Evolutionary conservation across 331 rosid genomes (phyloP).

Genomic region (Erythrophleum ivorense): DNA sequence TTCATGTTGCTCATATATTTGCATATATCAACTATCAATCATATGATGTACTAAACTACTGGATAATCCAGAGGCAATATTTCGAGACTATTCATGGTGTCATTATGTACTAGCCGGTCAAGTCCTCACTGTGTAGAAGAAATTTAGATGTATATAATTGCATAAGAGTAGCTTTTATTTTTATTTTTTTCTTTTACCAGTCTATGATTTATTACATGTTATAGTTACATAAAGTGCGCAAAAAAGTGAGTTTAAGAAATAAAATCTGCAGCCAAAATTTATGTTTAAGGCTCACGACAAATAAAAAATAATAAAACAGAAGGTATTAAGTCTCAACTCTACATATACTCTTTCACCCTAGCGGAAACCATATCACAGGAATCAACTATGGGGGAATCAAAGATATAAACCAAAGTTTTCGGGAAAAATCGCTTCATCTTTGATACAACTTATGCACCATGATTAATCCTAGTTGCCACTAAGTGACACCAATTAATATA

Average conservation of each 20-base stretch:
- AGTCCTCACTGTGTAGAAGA: not conserved
- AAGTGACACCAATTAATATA: not conserved
- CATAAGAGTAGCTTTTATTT: not conserved
- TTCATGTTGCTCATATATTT: not conserved
- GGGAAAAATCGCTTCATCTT: not conserved
- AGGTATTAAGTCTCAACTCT: not conserved
- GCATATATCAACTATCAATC: not conserved
- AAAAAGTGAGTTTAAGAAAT: not conserved
- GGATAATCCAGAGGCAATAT: not conserved
- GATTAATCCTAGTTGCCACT: not conserved
- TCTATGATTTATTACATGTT: not conserved
- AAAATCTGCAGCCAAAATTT: not conserved
- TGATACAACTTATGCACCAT: not conserved
- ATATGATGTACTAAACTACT: conserved; percentile 1
- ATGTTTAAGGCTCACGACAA: not conserved
- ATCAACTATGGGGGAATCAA: not conserved
- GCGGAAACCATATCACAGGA: not conserved
- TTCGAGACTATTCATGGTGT: not conserved
- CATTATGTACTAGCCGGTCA: not conserved
- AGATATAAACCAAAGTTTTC: not conserved
- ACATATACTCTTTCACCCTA: not conserved
- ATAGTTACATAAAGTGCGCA: not conserved
- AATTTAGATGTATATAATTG: not conserved
- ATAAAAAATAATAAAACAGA: not conserved
- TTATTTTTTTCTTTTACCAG: not conserved